Evolutionary conservation across 345 rosid species (phyloP).

Genomic region (Aquilaria malaccensis): DNA sequence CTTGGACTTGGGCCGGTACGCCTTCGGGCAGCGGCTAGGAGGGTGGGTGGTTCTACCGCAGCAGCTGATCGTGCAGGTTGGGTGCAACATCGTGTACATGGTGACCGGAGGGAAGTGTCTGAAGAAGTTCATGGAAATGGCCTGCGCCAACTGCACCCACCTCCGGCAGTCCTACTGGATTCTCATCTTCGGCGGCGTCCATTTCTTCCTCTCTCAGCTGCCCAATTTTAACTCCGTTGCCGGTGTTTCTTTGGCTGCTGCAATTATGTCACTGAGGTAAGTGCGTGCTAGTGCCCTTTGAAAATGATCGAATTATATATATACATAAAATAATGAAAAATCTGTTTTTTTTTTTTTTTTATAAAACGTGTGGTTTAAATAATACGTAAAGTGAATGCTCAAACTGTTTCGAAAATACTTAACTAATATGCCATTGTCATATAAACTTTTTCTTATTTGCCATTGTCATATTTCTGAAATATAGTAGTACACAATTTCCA

Average conservation of each 20-base stretch:
- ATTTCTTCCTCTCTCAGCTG: slow-evolving; percentile 85
- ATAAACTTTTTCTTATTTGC: no score
- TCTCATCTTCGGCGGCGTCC: slow-evolving; percentile 74
- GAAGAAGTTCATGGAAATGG: slow-evolving; percentile 73
- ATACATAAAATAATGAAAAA: no score
- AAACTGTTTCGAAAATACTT: no score
- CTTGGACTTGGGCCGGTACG: slow-evolving; percentile 77
- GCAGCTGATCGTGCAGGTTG: slow-evolving; percentile 89
- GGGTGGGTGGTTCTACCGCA: slow-evolving; percentile 93
- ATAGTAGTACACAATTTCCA: no score
- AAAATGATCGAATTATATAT: no score
- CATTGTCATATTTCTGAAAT: no score
- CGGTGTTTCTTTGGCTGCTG: slow-evolving; percentile 88
- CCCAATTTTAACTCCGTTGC: slow-evolving; percentile 95
- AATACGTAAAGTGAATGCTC: no score
- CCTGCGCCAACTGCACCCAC: slow-evolving; percentile 55
- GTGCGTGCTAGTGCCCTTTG: no score
- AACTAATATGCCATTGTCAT: no score
- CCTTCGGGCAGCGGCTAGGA: slow-evolving; percentile 77
- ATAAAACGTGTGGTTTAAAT: no score
- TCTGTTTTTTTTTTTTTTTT: no score
- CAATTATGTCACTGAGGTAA: slow-evolving; percentile 87
- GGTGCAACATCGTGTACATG: slow-evolving; percentile 91
- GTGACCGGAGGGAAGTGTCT: slow-evolving; percentile 97
- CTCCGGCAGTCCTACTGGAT: slow-evolving; percentile 88